phyloP scores from a whole-genome alignment of 1,139 yeast species.

The Yarrowia galli region DNA sequence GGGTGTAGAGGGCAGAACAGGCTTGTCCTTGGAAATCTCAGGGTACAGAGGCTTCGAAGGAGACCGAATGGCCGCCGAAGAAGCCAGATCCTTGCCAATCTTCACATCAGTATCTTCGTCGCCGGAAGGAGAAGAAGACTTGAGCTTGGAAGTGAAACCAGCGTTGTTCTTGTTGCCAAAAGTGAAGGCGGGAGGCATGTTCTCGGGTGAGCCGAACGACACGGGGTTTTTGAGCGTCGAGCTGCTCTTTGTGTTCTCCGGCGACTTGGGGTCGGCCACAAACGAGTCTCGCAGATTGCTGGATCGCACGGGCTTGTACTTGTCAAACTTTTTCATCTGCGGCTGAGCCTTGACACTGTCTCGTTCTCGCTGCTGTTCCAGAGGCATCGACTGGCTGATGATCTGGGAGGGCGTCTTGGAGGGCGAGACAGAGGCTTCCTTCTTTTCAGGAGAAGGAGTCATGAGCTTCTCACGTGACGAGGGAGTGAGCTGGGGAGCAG shows the following conservation, averaged over 20 bases:
- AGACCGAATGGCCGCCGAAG: slow-evolving; percentile 20
- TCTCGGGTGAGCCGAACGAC: background rate
- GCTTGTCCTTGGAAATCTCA: slow-evolving; percentile 26
- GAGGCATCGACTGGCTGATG: slow-evolving; percentile 33
- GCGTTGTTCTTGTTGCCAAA: slow-evolving; percentile 9
- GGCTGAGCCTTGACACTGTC: slow-evolving; percentile 38
- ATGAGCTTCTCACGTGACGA: slow-evolving; percentile 13
- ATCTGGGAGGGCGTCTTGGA: slow-evolving; percentile 10
- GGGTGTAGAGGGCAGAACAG: slow-evolving; percentile 12
- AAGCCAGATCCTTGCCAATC: slow-evolving; percentile 35
- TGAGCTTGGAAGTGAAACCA: background rate
- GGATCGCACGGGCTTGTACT: slow-evolving; percentile 46
- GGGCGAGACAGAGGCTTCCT: background rate
- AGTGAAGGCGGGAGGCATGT: slow-evolving; percentile 1
- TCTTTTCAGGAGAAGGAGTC: slow-evolving; percentile 21
- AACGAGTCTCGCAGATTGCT: slow-evolving; percentile 44
- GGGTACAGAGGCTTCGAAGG: slow-evolving; percentile 39
- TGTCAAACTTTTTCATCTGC: slow-evolving; percentile 40
- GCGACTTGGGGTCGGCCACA: slow-evolving; percentile 21
- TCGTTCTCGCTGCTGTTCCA: slow-evolving; percentile 37
- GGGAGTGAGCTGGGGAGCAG: background rate
- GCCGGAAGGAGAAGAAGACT: slow-evolving; percentile 8
- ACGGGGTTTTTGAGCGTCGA: background rate
- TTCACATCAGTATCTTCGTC: slow-evolving; percentile 26
- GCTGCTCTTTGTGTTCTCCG: background rate